Evolutionary conservation across 2,329 filamentous ascomycete genomes (phyloP).

Genomic region (Aureobasidium sp.): DNA sequence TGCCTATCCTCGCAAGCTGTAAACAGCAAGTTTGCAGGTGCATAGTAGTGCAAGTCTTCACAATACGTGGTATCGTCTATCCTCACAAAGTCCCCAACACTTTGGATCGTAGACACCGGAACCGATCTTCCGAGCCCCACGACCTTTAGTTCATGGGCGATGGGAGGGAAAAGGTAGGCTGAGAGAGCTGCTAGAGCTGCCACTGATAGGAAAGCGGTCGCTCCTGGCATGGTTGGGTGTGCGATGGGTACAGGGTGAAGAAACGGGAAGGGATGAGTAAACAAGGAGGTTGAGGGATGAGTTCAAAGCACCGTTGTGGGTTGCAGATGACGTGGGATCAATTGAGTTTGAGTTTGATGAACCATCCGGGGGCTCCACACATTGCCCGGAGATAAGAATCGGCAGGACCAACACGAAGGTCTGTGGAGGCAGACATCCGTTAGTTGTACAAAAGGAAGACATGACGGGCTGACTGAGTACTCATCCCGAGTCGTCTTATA

Average conservation of each 20-base stretch:
- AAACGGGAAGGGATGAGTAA: not conserved
- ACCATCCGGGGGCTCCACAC: not conserved
- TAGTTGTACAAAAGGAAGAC: too few relatives aligned
- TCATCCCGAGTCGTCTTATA: too few relatives aligned
- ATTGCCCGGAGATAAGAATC: not conserved
- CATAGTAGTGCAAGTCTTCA: conserved; percentile 55
- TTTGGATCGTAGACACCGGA: not conserved
- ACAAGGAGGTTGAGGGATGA: not conserved
- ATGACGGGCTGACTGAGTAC: too few relatives aligned
- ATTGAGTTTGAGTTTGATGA: not conserved
- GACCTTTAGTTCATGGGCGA: not conserved
- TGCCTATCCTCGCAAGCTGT: conserved; percentile 48
- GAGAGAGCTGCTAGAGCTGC: not conserved
- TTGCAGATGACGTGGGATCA: not conserved
- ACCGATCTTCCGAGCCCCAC: not conserved
- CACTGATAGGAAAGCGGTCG: not conserved
- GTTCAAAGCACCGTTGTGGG: not conserved
- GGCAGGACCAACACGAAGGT: not conserved
- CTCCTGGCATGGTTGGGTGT: not conserved
- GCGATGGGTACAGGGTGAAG: not conserved
- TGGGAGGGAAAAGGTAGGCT: not conserved
- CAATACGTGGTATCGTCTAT: conserved; percentile 47
- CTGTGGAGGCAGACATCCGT: not conserved
- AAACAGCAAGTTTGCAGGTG: conserved; percentile 44
- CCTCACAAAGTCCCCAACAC: conserved; percentile 24